Evolutionary conservation across 2,329 filamentous ascomycete species (phyloP).

Genomic region (Colletotrichum sansevieriae): DNA sequence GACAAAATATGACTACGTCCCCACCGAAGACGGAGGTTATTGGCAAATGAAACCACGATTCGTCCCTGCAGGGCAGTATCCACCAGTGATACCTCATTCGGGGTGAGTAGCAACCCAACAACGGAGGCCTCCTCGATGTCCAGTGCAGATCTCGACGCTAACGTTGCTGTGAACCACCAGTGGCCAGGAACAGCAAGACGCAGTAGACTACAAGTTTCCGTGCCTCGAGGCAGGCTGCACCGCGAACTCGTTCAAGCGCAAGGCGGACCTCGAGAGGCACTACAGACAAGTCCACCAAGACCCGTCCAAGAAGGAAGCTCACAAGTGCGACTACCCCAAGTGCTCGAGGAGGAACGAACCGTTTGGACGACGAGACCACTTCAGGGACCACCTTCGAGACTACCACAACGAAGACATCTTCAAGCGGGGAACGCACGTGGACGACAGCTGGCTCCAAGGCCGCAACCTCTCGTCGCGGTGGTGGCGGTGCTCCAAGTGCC

Average conservation of each 20-base stretch:
- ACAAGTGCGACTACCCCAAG: conserved; percentile 64
- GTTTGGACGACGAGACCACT: conserved; percentile 69
- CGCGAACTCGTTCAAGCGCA: conserved; percentile 62
- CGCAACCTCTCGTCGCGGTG: conserved; percentile 57
- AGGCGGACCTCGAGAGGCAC: conserved; percentile 68
- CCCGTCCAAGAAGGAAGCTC: conserved; percentile 56
- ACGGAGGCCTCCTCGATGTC: conserved; percentile 22
- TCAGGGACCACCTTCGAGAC: conserved; percentile 67
- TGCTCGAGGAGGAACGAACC: conserved; percentile 60
- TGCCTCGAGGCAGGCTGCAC: conserved; percentile 59
- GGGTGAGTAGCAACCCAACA: conserved; percentile 25
- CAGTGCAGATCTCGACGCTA: conserved; percentile 15
- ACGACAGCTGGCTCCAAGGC: conserved; percentile 55
- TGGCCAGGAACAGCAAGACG: conserved; percentile 37
- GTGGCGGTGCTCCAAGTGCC: conserved; percentile 69
- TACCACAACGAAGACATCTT: conserved; percentile 68
- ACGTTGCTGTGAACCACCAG: conserved; percentile 26
- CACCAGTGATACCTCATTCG: conserved; percentile 40
- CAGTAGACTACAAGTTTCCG: conserved; percentile 38
- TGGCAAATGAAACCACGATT: conserved; percentile 41
- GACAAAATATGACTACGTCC: conserved; percentile 39
- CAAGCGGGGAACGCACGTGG: conserved; percentile 56
- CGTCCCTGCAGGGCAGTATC: conserved; percentile 36
- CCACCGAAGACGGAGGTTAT: conserved; percentile 41
- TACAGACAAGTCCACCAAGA: conserved; percentile 62